Base-by-base conservation (phyloP, 495 filamentous ascomycete species). In the Barbatosphaeria neglecta region DNA sequence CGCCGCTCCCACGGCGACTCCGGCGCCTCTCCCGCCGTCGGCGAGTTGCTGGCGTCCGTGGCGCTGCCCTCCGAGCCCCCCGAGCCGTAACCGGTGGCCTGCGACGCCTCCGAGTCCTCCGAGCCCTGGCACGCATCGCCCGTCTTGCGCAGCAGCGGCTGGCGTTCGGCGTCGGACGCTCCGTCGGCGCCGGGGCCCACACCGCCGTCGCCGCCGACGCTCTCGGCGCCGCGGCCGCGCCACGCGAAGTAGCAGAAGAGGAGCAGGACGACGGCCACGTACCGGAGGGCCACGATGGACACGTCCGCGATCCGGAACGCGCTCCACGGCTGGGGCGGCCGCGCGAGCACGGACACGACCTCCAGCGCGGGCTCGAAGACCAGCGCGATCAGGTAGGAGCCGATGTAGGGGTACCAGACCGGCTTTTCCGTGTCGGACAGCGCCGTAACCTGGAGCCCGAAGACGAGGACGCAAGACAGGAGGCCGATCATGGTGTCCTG, bases 361-460 rank as follows among this genome's bases (percentile, higher is more conserved):
- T 65, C 58, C 22, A 78, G 55, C 28, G 61, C 55, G 0, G 66
- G 54, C 57, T 83, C 80, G 6, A 72, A 67, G 11, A 68, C 42
- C 6, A 80, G 55, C 15, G 67, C 71, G 19, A 82, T 48, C 19
- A 72, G 51, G 66, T 80, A 77, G 6, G 74, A 69, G 10, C 76
- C 77, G 28, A 68, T 72, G 49, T 75, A 80, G 0, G 78, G 76
- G 47, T 82, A 77, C 80, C 80, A 82, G 16, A 81, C 73, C 9
- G 69, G 64, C 39, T 67, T 66, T 39, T 60, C 44, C 15, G 63
- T 60, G 37, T 74, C 72, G 19, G 63, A 60, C 6, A 83, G 62
- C 7, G 65, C 66, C 19, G 73, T 64, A 49, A 75, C 64, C 45
- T 79, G 63, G 20, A 78, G 62, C 7, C 72, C 73, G 53, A 74